A percentile compares a stretch with the other conserved stretches of the same genome.
phyloP scores from a whole-genome alignment of 2,329 filamentous ascomycete genomes.

The Allantophomopsis cytisporea region DNA sequence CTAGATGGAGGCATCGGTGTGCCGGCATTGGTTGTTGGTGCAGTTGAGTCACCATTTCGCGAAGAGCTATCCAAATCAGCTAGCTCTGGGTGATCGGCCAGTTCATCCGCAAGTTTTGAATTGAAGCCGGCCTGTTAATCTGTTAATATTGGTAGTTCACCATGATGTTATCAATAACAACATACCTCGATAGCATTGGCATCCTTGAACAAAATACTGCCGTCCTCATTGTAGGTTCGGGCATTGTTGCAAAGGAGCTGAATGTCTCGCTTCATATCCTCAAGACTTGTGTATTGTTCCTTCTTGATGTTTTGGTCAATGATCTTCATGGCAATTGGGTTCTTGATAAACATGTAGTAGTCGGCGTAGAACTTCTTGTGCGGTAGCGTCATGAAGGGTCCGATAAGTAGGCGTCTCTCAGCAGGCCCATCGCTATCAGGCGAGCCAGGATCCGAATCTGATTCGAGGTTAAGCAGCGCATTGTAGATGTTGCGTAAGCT shows the following conservation, averaged over 20 bases:
- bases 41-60: slow-evolving; percentile 19
- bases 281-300: slow-evolving; percentile 75
- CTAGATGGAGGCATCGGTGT: slow-evolving; percentile 48
- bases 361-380: slow-evolving; percentile 83
- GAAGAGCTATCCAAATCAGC: slow-evolving; percentile 32
- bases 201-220: slow-evolving; percentile 82
- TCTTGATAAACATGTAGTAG: slow-evolving; percentile 87
- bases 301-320: slow-evolving; percentile 94
- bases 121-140: slow-evolving; percentile 39
- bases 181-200: slow-evolving; percentile 85
- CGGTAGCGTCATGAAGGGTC: slow-evolving; percentile 85
- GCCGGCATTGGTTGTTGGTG: slow-evolving; percentile 41
- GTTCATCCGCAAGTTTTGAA: slow-evolving; percentile 35
- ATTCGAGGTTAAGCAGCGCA: slow-evolving; percentile 70
- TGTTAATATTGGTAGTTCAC: slow-evolving; percentile 11
- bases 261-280: slow-evolving; percentile 73
- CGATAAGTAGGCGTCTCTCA: slow-evolving; percentile 70
- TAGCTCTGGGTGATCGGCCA: slow-evolving; percentile 40
- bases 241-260: slow-evolving; percentile 80
- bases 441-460: slow-evolving; percentile 49
- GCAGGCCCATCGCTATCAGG: slow-evolving; percentile 36
- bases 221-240: slow-evolving; percentile 92
- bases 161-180: slow-evolving; percentile 5
- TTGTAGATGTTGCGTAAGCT: slow-evolving; percentile 70
- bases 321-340: slow-evolving; percentile 90